phyloP scores from a whole-genome alignment of 495 filamentous ascomycete species.

The Talaromyces wortmannii region DNA sequence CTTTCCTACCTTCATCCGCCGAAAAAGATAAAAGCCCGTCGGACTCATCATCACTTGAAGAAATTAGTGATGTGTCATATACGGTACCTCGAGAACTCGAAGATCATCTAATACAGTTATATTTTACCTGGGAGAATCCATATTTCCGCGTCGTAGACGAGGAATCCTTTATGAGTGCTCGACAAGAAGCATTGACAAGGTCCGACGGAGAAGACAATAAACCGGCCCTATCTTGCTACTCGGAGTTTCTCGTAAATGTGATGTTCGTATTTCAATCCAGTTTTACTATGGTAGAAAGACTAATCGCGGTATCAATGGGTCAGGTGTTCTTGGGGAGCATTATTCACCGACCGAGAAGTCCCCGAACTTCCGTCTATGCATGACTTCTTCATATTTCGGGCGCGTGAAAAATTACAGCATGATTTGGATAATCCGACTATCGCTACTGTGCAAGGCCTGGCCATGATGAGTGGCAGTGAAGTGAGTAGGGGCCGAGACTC shows the following conservation, averaged over 20 bases:
- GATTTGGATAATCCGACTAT: conserved; percentile 16
- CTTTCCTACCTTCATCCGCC: background rate
- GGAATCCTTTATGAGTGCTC: conserved; percentile 9
- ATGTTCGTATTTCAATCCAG: background rate
- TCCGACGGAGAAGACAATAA: background rate
- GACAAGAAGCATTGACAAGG: conserved; percentile 3
- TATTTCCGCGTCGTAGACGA: conserved; percentile 15
- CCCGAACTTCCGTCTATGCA: conserved; percentile 1
- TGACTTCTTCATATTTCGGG: conserved; percentile 14
- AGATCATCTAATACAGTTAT: conserved; percentile 16
- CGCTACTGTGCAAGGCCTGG: conserved; percentile 17
- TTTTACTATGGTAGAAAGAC: background rate
- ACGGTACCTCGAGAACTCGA: conserved; percentile 6
- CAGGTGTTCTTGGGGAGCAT: background rate
- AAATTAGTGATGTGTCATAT: conserved; percentile 5
- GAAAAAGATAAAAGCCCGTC: background rate
- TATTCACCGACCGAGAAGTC: background rate
- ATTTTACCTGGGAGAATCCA: conserved; percentile 21
- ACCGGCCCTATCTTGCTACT: background rate
- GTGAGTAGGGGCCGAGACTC: conserved; percentile 10
- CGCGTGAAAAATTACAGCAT: conserved; percentile 13
- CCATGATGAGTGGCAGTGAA: conserved; percentile 17
- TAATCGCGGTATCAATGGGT: background rate
- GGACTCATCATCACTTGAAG: background rate
- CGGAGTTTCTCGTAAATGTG: background rate